Evolutionary conservation across 169 alveolate species (phyloP), one percentile per base, ranked within the genome.

Genomic region (Eimeria maxima): DNA sequence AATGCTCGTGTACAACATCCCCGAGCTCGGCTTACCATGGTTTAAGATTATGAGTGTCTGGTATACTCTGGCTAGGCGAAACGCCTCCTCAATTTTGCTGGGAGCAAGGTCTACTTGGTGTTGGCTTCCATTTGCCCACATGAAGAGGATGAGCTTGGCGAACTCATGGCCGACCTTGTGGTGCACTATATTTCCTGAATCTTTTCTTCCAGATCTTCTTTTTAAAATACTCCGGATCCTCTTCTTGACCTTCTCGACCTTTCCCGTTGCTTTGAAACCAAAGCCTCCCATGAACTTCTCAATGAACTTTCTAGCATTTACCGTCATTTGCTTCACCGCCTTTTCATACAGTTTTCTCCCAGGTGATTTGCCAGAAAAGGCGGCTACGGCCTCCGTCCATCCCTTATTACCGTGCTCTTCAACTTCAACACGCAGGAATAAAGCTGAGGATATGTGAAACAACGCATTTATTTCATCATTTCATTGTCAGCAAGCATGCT

Each of bases 391-490:
- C 55, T 87, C 81, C 20, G 45, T 60, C 93, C 93, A 63, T 22
- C 93, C 93, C 44, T 63, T 87, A 65, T 44, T 42, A 16, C 47
- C 78, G 11, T 87, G 93, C 33, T 60, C 93, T 71, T 87, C 93
- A 87, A 87, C 71, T 63, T 87, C 93, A 29, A 87, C 81, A 7
- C 93, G 93, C 14, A 87, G 65, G 93, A 87, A 87, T 55, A 60
- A 55, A 42, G 93, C 93, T 87, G 83, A 22, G 80, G 38, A 57
- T 6, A 60, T 57, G 38, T 20, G 20, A 38, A 33, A 38, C 38
- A 10, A 11, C 20, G 38, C 27, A 18, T 6, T n/a, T 6, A 71
- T 22, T 69, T 29, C 27, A 33, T 18, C n/a, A n/a, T n/a, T n/a
- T n/a, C 27, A 18, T 6, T n/a, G 38, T 33, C 38, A 33, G 1